Base-by-base conservation (phyloP, 75 land plant species). In the Chamaecyparis obtusa region DNA sequence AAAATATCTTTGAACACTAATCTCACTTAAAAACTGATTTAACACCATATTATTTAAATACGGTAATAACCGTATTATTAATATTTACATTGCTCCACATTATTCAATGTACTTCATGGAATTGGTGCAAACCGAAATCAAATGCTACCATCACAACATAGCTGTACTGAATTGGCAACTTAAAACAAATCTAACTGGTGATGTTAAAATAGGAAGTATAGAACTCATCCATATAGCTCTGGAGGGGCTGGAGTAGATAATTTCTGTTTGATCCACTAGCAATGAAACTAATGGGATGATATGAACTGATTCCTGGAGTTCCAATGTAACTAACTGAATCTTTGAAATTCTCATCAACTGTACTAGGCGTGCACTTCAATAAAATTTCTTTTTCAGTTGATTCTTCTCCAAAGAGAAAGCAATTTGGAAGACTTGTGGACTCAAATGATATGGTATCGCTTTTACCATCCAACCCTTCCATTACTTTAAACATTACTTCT, bases 161-260 rank as follows among this genome's bases (percentile, higher is more conserved):
- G 55, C 0, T 51, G 13, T 51, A 2, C 16, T 44, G 46, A 44
- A 14, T 13, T 51, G 1, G 2, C 55, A 51, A 51, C 55, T 5
- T 74, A 74, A 10, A 30, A 11, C 0, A 32, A 9, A 1, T n/a
- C 30, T 39, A 33, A 33, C 46, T 67, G 5, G 86, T 84, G 74
- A 93, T 85, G 85, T 95, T 92, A 86, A 97, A 97, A 88, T 94
- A 97, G 16, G 91, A 93, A 17, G 93, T 96, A 54, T 97, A 96
- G 30, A 86, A 91, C 84, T 97, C 99, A 93, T 97, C 99, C 56
- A 87, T 92, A 86, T 91, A 86, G 87, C 90, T 89, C 80, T 83
- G 64, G 33, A 97, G 88, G 37, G 99, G 99, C 36, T 82, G 85
- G 48, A 96, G 86, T 35, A 97, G 85, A 86, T 90, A 97, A 67